Base-by-base conservation (phyloP, 2,329 filamentous ascomycete genomes). In the Periglandula ipomoeae region DNA sequence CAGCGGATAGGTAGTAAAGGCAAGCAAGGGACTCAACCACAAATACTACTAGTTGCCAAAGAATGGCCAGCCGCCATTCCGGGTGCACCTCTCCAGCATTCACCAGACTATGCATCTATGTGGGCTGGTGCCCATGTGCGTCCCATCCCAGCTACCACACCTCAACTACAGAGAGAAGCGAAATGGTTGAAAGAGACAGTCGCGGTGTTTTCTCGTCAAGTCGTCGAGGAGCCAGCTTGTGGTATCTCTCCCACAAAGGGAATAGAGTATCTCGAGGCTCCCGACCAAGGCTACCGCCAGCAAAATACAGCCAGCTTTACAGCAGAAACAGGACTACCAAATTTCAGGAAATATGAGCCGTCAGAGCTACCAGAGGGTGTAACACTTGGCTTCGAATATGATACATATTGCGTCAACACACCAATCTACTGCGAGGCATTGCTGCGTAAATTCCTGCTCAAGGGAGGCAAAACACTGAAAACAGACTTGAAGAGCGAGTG, bases 91-190 rank as follows among this genome's bases (percentile, higher is more conserved):
- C 47, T 53, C 1, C 10, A 43, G 2, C 62, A 64, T 47, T 67
- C 64, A 0, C 53, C 56, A 20, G 58, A 79, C 63, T 80, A 72
- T 58, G 73, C 76, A 13, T 79, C 76, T 26, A 75, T 76, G 46
- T 79, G 75, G 76, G 76, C 70, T 32, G 76, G 76, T 10, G 76
- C 76, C 2, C 75, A 80, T 56, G 75, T 78, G 53, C 69, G 75
- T 37, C 75, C 70, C 56, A 71, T 78, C 30, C 71, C 71, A 2
- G 62, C 58, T 2, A 58, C 58, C 6, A 64, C 62, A 5, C 53
- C 62, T 2, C 65, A 67, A 41, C 49, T 66, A 1, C 53, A 44
- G 5, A 59, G 59, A 19, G 64, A 67, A 48, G 65, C 64, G 1
- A 41, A 48, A 1, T 67, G 64, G 64, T 41, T 67, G 2, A 64